Percentiles rank a stretch among this genome's conserved stretches.
Evolutionary conservation across 345 rosid genomes (phyloP).

Genomic region (Lepidium aucheri): DNA sequence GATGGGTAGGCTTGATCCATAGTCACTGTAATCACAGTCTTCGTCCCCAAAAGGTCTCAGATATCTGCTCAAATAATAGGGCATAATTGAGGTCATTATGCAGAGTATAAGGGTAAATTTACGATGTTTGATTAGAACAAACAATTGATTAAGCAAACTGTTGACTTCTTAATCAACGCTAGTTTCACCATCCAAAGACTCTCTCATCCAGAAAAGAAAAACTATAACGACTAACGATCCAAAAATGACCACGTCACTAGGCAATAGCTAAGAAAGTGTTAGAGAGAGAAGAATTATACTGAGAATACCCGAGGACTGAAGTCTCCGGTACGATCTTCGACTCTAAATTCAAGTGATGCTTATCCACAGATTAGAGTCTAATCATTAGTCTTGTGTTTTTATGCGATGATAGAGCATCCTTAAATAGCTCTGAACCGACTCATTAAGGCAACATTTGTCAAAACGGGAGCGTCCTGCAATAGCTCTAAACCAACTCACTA

Average conservation of each 20-base stretch:
- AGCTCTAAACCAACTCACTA: background rate
- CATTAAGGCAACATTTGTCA: too few relatives aligned
- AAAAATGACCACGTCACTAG: background rate
- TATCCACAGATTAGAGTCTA: background rate
- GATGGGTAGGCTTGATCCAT: slow-evolving; percentile 2
- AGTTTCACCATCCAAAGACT: background rate
- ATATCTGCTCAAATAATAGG: background rate
- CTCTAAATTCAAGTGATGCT: background rate
- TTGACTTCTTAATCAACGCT: background rate
- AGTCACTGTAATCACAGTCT: slow-evolving; percentile 22
- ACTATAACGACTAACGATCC: background rate
- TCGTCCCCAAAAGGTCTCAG: background rate
- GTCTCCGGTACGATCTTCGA: background rate
- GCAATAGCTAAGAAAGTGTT: background rate
- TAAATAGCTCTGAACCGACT: background rate
- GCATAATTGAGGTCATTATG: background rate
- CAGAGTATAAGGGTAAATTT: background rate
- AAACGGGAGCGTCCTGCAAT: too few relatives aligned
- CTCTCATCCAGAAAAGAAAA: background rate
- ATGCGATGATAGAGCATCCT: too few relatives aligned
- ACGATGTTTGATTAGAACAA: background rate
- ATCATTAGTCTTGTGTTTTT: background rate
- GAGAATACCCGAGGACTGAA: background rate
- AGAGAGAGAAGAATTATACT: background rate
- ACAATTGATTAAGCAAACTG: background rate